Conservation (phyloP, 441 rosid genomes). For the Euphorbia schlechtendalii region DNA sequence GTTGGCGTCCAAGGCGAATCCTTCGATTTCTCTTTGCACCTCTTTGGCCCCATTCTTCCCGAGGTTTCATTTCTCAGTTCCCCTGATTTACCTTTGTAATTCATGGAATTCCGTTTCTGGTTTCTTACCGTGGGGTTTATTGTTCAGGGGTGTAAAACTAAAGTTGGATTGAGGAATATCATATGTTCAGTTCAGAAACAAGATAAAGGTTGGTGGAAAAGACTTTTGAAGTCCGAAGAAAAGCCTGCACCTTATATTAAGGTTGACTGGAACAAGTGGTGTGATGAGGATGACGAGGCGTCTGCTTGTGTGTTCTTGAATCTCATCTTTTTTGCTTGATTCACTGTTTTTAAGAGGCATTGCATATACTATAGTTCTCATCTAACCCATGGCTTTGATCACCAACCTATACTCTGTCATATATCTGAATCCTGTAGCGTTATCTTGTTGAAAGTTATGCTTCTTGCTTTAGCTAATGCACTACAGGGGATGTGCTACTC, state of each 20-base stretch:
- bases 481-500: background rate
- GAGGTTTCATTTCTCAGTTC: constrained; percentile 26
- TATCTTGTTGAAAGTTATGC: background rate
- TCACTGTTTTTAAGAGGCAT: background rate
- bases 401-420: no score
- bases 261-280: constrained; percentile 99
- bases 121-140: background rate
- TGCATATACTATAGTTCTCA: background rate
- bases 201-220: constrained; percentile 91
- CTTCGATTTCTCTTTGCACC: constrained; percentile 59
- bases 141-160: constrained; percentile 65
- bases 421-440: background rate
- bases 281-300: constrained; percentile 87
- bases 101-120: background rate
- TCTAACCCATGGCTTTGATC: no score
- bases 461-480: background rate
- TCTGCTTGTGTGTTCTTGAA: constrained; percentile 41
- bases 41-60: constrained; percentile 51
- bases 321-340: background rate
- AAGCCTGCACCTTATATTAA: constrained; percentile 96
- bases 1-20: constrained; percentile 57
- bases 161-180: constrained; percentile 80
- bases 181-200: constrained; percentile 68
- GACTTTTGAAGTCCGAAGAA: constrained; percentile 65
- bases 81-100: background rate